These are phyloP conservation scores for Eucalyptus regnans DNA, from an alignment of 345 rosid species.

Conservation along the genomic window DNA sequence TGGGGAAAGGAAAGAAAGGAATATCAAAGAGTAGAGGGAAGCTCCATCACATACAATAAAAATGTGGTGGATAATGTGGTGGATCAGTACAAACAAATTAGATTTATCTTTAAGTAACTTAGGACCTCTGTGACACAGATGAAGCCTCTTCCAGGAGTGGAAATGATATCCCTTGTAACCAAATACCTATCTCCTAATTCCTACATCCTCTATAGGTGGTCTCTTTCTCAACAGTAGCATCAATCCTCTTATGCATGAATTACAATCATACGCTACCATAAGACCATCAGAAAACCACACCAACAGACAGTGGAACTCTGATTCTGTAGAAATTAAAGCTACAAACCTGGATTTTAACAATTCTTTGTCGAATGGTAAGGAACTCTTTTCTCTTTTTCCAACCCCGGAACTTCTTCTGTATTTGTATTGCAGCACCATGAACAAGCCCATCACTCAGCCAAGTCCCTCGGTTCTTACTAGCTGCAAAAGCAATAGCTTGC, in stretches of 20 bases:
- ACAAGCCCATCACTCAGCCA: constrained; percentile 25
- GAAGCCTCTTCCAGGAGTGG: not conserved
- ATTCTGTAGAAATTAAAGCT: not conserved
- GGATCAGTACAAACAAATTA: not conserved
- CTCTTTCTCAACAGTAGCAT: not conserved
- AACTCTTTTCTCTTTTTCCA: constrained; percentile 88
- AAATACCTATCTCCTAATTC: not conserved
- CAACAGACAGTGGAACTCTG: not conserved
- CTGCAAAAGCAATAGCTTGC: constrained; percentile 41
- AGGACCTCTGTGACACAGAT: not conserved
- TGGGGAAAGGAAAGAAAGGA: not conserved
- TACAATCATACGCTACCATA: not conserved
- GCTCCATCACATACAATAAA: not conserved
- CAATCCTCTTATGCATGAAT: not conserved
- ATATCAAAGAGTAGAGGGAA: not conserved
- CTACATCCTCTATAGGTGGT: not conserved
- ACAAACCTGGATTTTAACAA: constrained; percentile 83
- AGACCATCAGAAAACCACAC: not conserved
- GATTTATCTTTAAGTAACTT: not conserved
- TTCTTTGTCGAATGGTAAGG: constrained; percentile 64
- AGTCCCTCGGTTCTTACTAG: constrained; percentile 30
- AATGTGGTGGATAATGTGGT: not conserved
- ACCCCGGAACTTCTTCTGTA: constrained; percentile 86
- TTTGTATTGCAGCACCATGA: constrained; percentile 69
- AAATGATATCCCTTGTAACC: not conserved